A percentile compares a stretch with the other conserved stretches of the same genome.
These are phyloP conservation scores for Penicillium ochrochloron DNA, from an alignment of 495 filamentous ascomycete species.

Conservation along the genomic window DNA sequence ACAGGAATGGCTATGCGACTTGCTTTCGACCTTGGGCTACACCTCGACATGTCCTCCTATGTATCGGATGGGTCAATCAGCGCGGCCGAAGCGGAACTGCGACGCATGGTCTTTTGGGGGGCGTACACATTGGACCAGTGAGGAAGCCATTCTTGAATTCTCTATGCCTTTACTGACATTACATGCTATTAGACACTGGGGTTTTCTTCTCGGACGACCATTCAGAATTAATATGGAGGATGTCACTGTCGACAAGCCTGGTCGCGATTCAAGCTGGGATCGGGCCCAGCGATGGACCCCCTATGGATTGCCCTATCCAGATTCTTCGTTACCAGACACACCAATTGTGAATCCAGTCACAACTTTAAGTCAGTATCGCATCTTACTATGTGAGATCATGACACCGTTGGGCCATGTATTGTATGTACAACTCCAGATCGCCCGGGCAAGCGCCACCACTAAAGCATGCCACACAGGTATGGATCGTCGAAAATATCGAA, in stretches of 20 bases:
- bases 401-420: conserved; percentile 19
- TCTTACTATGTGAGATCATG: conserved; percentile 17
- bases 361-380: conserved; percentile 4
- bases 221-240: conserved; percentile 21
- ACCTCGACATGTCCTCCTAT: conserved; percentile 38
- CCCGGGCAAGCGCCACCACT: too few relatives aligned
- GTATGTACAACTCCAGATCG: background rate
- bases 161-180: background rate
- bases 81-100: conserved; percentile 33
- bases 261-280: background rate
- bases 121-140: conserved; percentile 41
- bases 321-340: background rate
- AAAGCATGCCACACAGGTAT: conserved; percentile 2
- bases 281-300: conserved; percentile 11
- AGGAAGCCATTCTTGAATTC: conserved; percentile 1
- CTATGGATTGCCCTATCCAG: conserved; percentile 13
- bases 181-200: conserved; percentile 32
- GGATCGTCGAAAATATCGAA: conserved; percentile 14
- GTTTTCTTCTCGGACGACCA: conserved; percentile 36
- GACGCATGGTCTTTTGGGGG: conserved; percentile 42
- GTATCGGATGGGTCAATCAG: conserved; percentile 33
- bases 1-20: conserved; percentile 49
- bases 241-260: conserved; percentile 16
- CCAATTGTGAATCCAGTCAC: conserved; percentile 2
- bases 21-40: conserved; percentile 41